These are phyloP conservation scores for Austroboletus eburneus DNA, from an alignment of 768 basidiomycete species.

Conservation along the genomic window DNA sequence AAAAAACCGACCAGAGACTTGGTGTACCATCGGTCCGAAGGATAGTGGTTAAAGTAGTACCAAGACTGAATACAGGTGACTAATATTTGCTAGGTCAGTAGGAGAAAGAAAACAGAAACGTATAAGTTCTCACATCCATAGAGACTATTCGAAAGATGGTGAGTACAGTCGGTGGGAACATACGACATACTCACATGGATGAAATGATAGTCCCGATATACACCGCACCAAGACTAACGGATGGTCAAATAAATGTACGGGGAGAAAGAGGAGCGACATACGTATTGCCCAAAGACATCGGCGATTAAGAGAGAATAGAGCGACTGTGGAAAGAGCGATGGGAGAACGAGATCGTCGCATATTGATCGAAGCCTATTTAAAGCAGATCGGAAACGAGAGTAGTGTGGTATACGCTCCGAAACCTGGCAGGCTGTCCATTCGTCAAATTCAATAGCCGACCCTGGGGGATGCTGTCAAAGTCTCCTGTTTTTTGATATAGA, in stretches of 20 bases:
- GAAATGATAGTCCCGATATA: not conserved
- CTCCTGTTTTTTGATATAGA: too few relatives aligned
- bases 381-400: too few relatives aligned
- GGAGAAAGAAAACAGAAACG: not conserved
- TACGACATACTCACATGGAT: not conserved
- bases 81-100: constrained; percentile 18
- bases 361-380: too few relatives aligned
- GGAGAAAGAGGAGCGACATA: not conserved
- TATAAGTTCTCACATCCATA: constrained; percentile 41
- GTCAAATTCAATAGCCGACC: too few relatives aligned
- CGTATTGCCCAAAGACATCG: not conserved
- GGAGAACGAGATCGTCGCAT: too few relatives aligned
- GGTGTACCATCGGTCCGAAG: constrained; percentile 46
- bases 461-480: too few relatives aligned
- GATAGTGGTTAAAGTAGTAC: constrained; percentile 49
- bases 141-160: constrained; percentile 32
- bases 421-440: too few relatives aligned
- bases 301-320: too few relatives aligned
- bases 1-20: constrained; percentile 40
- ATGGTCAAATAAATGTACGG: not conserved
- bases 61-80: constrained; percentile 54
- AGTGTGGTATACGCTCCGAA: too few relatives aligned
- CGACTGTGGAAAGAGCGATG: too few relatives aligned
- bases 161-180: not conserved
- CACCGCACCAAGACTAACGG: not conserved